Evolutionary conservation across 2,329 filamentous ascomycete genomes (phyloP), one percentile per base, ranked within the genome.

Genomic region (Didymella segeticola): DNA sequence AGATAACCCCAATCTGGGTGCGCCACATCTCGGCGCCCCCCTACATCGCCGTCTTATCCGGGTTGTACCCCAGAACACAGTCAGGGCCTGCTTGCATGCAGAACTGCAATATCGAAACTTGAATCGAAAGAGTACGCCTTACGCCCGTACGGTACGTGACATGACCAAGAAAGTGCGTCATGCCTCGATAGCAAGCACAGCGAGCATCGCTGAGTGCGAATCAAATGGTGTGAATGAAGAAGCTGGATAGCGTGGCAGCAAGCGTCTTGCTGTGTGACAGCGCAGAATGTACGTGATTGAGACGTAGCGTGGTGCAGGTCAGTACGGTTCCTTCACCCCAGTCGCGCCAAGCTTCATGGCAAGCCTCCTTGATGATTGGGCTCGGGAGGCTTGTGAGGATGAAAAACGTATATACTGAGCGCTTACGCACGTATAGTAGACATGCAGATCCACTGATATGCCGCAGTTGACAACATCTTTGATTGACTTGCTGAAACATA

Each of bases 1-100:
- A 29, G 29, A n/a, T 26, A 19, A 27, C 20, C 26, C 36, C 36
- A 25, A 27, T 22, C n/a, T 38, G 29, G 39, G 20, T 47, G 29
- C 45, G 51, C 45, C 51, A 48, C 27, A n/a, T 43, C 43, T 53
- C 15, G 38, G 43, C 43, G 30, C 19, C 34, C 19, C 36, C 23
- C 27, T 30, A 26, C 29, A 19, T n/a, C n/a, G 30, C 39, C 33
- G 42, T 25, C n/a, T 34, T 49, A 49, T 27, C 45, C 45, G 51
- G 45, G 22, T 22, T 45, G 19, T 11, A 34, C 25, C 25, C 27
- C 19, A 33, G 20, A 43, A 25, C 15, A 23, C 11, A 19, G 39
- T 31, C 30, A 22, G 25, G 38, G 39, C 26, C 33, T 53, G 43
- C 30, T n/a, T 29, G 10, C 26, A 19, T 41, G 22, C 39, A 34